Evolutionary conservation across 306 rosid genomes (phyloP).

Genomic region (Trifolium dubium): DNA sequence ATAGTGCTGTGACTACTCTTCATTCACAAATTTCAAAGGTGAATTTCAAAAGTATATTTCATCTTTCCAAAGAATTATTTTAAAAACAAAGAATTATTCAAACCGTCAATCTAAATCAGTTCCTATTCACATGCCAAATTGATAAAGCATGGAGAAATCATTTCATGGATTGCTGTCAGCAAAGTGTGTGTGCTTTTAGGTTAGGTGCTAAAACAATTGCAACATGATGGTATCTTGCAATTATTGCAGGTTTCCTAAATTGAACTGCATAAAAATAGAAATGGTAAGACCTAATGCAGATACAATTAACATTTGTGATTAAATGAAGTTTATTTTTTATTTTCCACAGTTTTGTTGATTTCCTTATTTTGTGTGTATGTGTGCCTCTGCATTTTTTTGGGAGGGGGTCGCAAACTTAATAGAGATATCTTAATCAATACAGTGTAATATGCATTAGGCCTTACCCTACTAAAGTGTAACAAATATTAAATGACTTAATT

Average conservation of each 20-base stretch:
- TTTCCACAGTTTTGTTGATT: not conserved
- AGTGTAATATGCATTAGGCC: slow-evolving; percentile 8
- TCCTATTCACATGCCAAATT: slow-evolving; percentile 5
- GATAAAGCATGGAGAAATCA: slow-evolving; percentile 3
- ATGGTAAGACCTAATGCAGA: slow-evolving; percentile 17
- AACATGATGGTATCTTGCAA: slow-evolving; percentile 15
- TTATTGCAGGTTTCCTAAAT: slow-evolving; percentile 22
- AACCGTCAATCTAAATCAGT: slow-evolving; percentile 23
- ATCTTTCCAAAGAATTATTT: slow-evolving; percentile 16
- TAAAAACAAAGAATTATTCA: slow-evolving; percentile 14
- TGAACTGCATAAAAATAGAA: slow-evolving; percentile 18
- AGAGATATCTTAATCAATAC: slow-evolving; percentile 15
- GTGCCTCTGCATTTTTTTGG: not conserved
- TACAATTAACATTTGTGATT: not conserved
- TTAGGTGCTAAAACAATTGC: slow-evolving; percentile 13
- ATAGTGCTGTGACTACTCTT: not conserved
- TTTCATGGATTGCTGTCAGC: slow-evolving; percentile 25
- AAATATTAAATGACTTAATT: slow-evolving; percentile 26
- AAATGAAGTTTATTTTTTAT: slow-evolving; percentile 7
- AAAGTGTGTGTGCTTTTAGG: slow-evolving; percentile 1
- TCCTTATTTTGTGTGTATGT: not conserved
- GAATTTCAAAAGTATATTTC: slow-evolving; percentile 21
- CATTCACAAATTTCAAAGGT: slow-evolving; percentile 24
- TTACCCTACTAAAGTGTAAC: slow-evolving; percentile 7
- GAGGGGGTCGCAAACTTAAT: not conserved